Base-by-base conservation (phyloP, 2,329 filamentous ascomycete species). In the Grosmannia penicillata region DNA sequence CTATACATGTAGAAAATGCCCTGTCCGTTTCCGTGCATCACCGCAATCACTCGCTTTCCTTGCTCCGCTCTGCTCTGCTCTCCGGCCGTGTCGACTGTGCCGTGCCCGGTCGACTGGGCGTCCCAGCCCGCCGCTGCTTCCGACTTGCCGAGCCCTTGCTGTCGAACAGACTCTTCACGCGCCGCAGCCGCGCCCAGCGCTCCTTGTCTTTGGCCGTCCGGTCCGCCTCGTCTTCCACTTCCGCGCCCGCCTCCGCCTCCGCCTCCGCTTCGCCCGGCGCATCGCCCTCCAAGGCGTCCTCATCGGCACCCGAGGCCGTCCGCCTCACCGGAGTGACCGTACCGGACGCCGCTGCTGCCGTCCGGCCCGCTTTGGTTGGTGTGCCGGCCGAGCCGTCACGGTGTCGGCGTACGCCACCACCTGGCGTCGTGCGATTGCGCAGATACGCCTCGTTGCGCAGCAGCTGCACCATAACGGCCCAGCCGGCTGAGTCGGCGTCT, bases 121-220 rank as follows among this genome's bases (percentile, higher is more conserved):
- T 42, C 13, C 33, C 38, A 2, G 34, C n/a, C 14, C 40, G 44
- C 46, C 47, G 60, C 37, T 66, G 54, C 51, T 69, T 77, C 52
- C 64, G 74, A 8, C 64, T 36, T 24, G 41, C 36, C 8, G 36
- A 61, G 2, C 65, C 67, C 54, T 81, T 83, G 6, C 72, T 66
- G 44, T 80, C 75, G 49, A 85, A 75, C 33, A 82, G 57, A 51
- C 77, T 82, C 63, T 81, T 81, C 41, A 85, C 77, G 41, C 72
- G 70, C 49, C 76, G 69, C 45, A 85, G 57, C 47, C 76, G 68
- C n/a, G 76, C 71, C 78, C 78, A 83, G 45, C 79, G 66, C 56
- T 81, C 76, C 54, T 80, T 80, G 43, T 84, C 79, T 52, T 79
- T 79, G 32, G 60, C 65, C 33, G 66, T 63, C 21, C 65, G 59